Conservation (phyloP, 2,329 filamentous ascomycete species). For the Trichoderma atroviride region DNA sequence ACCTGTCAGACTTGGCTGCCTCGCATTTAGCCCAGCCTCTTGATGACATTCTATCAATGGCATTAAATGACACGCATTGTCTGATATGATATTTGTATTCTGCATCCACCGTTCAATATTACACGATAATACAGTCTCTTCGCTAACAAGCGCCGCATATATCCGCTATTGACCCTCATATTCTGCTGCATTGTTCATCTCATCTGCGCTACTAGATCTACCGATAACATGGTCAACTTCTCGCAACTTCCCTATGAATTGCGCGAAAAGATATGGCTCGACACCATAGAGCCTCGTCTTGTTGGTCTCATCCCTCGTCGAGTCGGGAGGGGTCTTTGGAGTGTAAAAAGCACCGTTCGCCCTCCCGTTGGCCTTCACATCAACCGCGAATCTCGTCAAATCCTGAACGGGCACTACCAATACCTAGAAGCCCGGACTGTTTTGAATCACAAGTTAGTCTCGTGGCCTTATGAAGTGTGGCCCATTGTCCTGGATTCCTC, state of each 20-base stretch:
- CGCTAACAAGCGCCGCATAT: neutral
- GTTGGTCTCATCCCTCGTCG: constrained; percentile 6
- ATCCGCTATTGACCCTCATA: neutral
- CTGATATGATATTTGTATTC: neutral
- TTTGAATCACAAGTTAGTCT: neutral
- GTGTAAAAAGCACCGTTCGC: neutral
- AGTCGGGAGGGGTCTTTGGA: neutral
- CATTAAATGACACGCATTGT: neutral
- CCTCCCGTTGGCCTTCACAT: constrained; percentile 1
- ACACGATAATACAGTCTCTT: neutral
- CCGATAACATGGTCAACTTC: constrained; percentile 11
- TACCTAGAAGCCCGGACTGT: neutral
- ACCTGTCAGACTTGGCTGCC: neutral
- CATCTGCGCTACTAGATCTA: neutral
- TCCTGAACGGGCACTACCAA: neutral
- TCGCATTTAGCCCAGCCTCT: neutral
- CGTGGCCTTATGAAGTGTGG: neutral
- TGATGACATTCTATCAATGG: neutral
- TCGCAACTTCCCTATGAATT: constrained; percentile 10
- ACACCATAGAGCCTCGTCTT: constrained; percentile 14
- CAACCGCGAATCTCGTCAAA: constrained; percentile 1
- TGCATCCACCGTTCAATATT: neutral
- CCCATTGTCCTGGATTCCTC: constrained; percentile 6
- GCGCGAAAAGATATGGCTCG: constrained; percentile 20
- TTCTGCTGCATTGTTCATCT: neutral